Evolutionary conservation across 139 green algal species (phyloP), one percentile per base, ranked within the genome.

Genomic region (Closterium sp.): DNA sequence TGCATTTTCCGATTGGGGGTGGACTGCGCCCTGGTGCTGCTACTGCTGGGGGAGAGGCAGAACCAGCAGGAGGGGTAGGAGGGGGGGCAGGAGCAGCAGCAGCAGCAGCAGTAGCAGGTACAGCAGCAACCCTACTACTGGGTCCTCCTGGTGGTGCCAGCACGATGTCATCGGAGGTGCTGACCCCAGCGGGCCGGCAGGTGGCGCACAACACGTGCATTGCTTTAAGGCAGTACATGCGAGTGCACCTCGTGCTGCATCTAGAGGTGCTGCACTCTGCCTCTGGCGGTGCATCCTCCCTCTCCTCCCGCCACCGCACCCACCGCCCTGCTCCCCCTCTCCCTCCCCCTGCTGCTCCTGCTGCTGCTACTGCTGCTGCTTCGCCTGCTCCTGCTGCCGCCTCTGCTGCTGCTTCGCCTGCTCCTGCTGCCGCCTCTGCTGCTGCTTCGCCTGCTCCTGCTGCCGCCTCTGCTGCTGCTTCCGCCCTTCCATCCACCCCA

Each of bases 181-280:
- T 95, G 66, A 84, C 76, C 31, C 55, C 91, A 21, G 64, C 90
- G 36, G 95, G 90, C 2, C 31, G 85, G 32, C 92, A 94, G 66
- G 36, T 94, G 31, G 90, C 90, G 1, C 95, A 94, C 84, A 94
- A 97, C 88, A 90, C 91, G 21, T 95, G 91, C 84, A 88, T 93
- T 2, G 95, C 95, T 7, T 91, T 97, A 76, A 93, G 95, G 32
- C 92, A 95, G 90, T 97, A 96, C 93, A 83, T 96, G n/a, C 89
- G 95, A 3, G 91, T 93, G 3, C 95, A 97, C 88, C 95, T 97
- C 10, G 85, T 93, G 10, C 83, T 95, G 31, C 95, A 96, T 30
- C 88, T 96, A 5, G 34, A 94, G 0, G 91, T 90, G 0, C 30
- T 94, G 25, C 38, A 35, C 34, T 31, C 66, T 2, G 85, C 88